Base-by-base conservation (phyloP, 148 eudicot genomes). In the Polygonum aviculare region DNA sequence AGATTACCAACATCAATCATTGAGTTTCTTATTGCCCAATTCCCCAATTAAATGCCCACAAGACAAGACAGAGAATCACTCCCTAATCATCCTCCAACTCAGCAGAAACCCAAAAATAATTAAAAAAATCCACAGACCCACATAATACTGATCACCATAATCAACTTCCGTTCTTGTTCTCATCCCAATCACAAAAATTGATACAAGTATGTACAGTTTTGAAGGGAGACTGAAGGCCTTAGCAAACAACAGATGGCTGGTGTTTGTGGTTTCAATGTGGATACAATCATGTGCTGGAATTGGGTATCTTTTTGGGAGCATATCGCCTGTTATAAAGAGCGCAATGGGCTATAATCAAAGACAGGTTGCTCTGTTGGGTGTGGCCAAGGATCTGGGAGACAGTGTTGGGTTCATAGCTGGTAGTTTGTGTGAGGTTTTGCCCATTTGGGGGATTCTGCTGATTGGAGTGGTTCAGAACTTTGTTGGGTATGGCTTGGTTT, bases 211-310 rank as follows among this genome's bases (percentile, higher is more conserved):
- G 72, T 67, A 35, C 52, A 72, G 16, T 6, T 18, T 59, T 1
- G 76, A 60, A 76, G 86, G 72, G 51, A 87, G 76, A 74, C 18
- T 80, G 39, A 83, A 48, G 63, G 74, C 67, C 12, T 84, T 89
- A 75, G 31, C 74, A 70, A 86, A 84, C 81, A 86, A 86, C 78
- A 84, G 93, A 87, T 89, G 93, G 93, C 85, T 89, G n/a, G 89
- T 89, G 16, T 86, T 89, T 73, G 90, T 86, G 38, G 90, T 84
- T 40, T 87, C 93, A 26, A 90, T 86, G 87, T 90, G 91, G 91
- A 79, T 90, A 5, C 86, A 86, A 47, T 88, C 87, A 6, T 87
- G 88, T 65, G 86, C 88, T 2, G 94, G 91, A 38, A 78, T 86
- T 79, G 91, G 94, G 57, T 90, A 90, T 59, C 35, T 90, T 57